phyloP scores from a whole-genome alignment of 768 basidiomycete genomes.

The Pleurotus pulmonarius region DNA sequence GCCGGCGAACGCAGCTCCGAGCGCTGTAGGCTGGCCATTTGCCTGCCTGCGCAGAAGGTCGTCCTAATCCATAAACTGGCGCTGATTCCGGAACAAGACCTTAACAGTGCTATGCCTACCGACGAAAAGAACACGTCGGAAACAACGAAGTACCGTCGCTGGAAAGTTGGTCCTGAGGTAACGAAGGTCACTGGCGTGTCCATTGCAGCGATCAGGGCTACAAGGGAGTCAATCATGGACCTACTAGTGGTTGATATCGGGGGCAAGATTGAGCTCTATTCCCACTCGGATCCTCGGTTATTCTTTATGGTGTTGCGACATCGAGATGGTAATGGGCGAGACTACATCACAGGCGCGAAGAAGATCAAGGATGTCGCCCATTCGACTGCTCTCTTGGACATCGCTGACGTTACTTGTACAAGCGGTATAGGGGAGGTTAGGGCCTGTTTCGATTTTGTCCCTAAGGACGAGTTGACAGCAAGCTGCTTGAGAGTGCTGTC shows the following conservation, averaged over 20 bases:
- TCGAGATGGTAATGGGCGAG: too few relatives aligned
- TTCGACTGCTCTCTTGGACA: slow-evolving; percentile 50
- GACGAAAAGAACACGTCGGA: too few relatives aligned
- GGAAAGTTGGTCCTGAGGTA: too few relatives aligned
- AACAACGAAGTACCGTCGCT: too few relatives aligned
- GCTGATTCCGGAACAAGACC: slow-evolving; percentile 11
- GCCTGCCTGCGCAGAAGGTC: slow-evolving; percentile 42
- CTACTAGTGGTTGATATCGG: slow-evolving; percentile 61
- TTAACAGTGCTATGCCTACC: too few relatives aligned
- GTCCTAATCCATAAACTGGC: slow-evolving; percentile 48
- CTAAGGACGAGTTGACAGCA: slow-evolving; percentile 51
- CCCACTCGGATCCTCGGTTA: slow-evolving; percentile 31
- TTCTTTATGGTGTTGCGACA: too few relatives aligned
- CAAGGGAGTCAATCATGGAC: slow-evolving; percentile 63
- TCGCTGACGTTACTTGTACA: slow-evolving; percentile 47
- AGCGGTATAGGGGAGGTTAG: slow-evolving; percentile 17
- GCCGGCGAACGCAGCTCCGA: slow-evolving; percentile 40
- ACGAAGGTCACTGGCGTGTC: slow-evolving; percentile 38
- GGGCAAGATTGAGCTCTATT: slow-evolving; percentile 52
- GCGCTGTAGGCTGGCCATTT: slow-evolving; percentile 53
- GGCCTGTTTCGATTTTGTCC: slow-evolving; percentile 50
- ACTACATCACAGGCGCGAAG: slow-evolving; percentile 17
- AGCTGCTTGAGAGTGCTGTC: slow-evolving; percentile 64
- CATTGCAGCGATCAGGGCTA: slow-evolving; percentile 55
- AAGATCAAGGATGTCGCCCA: slow-evolving; percentile 36